Percentiles rank a stretch among this genome's conserved stretches.
Evolutionary conservation across 352 stramenopile genomes (phyloP).

Genomic region (Aphanomyces invadans): DNA sequence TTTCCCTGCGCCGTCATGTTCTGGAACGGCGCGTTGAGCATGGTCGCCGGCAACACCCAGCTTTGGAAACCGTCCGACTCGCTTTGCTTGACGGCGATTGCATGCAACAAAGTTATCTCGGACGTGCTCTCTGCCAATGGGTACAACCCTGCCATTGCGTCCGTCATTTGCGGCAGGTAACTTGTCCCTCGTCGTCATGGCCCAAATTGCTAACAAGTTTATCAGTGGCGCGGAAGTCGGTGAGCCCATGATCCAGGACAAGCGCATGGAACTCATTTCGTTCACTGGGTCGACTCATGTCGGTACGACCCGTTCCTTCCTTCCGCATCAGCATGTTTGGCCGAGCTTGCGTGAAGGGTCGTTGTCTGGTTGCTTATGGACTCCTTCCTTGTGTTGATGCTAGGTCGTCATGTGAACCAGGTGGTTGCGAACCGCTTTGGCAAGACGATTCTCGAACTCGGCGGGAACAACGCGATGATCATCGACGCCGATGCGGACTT

Average conservation of each 20-base stretch:
- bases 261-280: conserved; percentile 82
- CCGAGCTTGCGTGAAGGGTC: too few species aligned
- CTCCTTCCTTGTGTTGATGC: too few species aligned
- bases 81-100: conserved; percentile 82
- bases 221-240: conserved; percentile 66
- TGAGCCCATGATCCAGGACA: conserved; percentile 79
- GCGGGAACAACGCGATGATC: conserved; percentile 92
- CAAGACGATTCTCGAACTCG: conserved; percentile 87
- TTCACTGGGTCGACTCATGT: conserved; percentile 89
- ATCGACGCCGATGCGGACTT: conserved; percentile 87
- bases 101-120: conserved; percentile 86
- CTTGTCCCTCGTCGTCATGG: background rate
- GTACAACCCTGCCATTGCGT: conserved; percentile 74
- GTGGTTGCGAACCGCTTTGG: conserved; percentile 85
- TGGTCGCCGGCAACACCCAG: conserved; percentile 88
- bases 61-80: conserved; percentile 83
- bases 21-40: conserved; percentile 87
- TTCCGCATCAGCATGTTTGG: background rate
- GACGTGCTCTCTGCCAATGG: conserved; percentile 84
- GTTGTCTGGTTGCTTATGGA: too few species aligned
- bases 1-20: conserved; percentile 69
- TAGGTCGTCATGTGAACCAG: conserved; percentile 76
- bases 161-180: conserved; percentile 68
- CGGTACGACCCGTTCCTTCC: background rate
- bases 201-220: background rate